These are phyloP conservation scores for Zasmidium cellare DNA, from an alignment of 2,329 filamentous ascomycete species.

Conservation along the genomic window DNA sequence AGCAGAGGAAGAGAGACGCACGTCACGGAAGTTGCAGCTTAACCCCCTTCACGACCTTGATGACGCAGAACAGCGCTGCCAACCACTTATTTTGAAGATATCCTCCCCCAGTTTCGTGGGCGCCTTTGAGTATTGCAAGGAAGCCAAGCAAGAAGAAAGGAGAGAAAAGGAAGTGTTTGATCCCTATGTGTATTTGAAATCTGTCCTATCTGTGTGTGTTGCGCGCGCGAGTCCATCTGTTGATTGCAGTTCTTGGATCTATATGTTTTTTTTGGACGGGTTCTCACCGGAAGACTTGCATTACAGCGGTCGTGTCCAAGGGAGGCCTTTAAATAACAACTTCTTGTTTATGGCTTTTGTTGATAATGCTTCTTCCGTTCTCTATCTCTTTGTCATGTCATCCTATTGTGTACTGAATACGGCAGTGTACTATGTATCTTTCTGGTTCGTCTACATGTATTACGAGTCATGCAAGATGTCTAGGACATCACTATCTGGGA, in stretches of 20 bases:
- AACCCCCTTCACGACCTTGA: constrained; percentile 16
- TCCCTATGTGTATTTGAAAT: not conserved
- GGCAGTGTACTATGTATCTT: not conserved
- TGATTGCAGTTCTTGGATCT: too few relatives aligned
- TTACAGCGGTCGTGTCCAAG: not conserved
- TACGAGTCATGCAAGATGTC: not conserved
- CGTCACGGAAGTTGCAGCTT: constrained; percentile 2
- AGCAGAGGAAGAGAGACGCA: not conserved
- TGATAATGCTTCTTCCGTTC: not conserved
- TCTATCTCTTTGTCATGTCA: not conserved
- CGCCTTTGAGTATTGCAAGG: too few relatives aligned
- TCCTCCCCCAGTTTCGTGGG: too few relatives aligned
- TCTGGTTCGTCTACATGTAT: too few relatives aligned
- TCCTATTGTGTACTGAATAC: not conserved
- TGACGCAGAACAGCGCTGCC: constrained; percentile 9
- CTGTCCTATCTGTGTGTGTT: not conserved
- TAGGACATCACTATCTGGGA: too few relatives aligned
- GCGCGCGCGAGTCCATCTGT: not conserved
- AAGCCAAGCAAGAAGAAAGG: not conserved
- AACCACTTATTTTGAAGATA: too few relatives aligned
- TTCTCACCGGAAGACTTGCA: too few relatives aligned
- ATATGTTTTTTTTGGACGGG: too few relatives aligned
- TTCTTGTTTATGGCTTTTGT: not conserved
- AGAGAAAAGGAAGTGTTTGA: not conserved
- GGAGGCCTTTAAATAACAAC: not conserved